Evolutionary conservation across 2,329 filamentous ascomycete species (phyloP).

Genomic region (Podosphaera leucotricha): DNA sequence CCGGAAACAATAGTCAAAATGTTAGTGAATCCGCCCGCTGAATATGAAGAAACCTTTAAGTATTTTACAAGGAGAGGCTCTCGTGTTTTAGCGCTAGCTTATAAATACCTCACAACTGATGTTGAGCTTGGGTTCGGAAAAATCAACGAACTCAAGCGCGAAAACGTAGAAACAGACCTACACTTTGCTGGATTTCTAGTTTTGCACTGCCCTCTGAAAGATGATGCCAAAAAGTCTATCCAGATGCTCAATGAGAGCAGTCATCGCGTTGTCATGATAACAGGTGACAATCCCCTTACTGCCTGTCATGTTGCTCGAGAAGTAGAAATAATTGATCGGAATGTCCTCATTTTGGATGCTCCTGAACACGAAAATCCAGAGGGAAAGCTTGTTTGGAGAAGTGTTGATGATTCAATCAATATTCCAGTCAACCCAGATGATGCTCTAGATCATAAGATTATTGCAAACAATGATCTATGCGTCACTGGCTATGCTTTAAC

Average conservation of each 20-base stretch:
- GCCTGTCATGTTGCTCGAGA: slow-evolving; percentile 86
- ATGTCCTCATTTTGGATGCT: slow-evolving; percentile 82
- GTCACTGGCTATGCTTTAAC: slow-evolving; percentile 83
- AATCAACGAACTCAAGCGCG: slow-evolving; percentile 85
- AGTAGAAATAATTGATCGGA: slow-evolving; percentile 92
- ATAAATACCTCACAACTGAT: slow-evolving; percentile 70
- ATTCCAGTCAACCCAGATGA: slow-evolving; percentile 69
- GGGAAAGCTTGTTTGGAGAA: slow-evolving; percentile 75
- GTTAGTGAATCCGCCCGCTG: slow-evolving; percentile 55
- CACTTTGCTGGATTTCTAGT: slow-evolving; percentile 90
- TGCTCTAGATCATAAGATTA: slow-evolving; percentile 56
- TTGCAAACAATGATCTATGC: slow-evolving; percentile 75
- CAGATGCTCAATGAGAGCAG: slow-evolving; percentile 98
- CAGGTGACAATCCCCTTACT: slow-evolving; percentile 89
- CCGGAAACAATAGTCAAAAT: slow-evolving; percentile 93
- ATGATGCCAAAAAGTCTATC: slow-evolving; percentile 81
- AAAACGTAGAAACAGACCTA: slow-evolving; percentile 66
- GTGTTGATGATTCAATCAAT: slow-evolving; percentile 69
- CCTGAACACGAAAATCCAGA: slow-evolving; percentile 72
- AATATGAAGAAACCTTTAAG: slow-evolving; percentile 97
- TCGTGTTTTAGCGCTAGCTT: slow-evolving; percentile 77
- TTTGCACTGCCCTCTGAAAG: slow-evolving; percentile 84
- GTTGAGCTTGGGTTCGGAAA: slow-evolving; percentile 59
- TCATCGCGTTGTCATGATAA: slow-evolving; percentile 97
- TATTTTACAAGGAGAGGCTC: slow-evolving; percentile 92